Base-by-base conservation (phyloP, 768 basidiomycete genomes). In the Lentinula detonsa region DNA sequence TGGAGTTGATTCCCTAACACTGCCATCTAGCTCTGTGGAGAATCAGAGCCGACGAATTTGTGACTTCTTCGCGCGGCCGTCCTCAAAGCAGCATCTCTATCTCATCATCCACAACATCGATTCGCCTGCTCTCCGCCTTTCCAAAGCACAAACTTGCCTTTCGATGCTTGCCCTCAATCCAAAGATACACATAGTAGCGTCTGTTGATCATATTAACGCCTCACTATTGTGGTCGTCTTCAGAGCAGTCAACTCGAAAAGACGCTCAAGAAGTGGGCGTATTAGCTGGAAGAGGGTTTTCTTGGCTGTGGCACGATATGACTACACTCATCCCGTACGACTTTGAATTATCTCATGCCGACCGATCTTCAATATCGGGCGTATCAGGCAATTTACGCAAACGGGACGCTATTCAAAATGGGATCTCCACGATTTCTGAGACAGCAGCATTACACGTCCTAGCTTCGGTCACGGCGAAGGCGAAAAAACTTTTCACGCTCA, bases 41-140 rank as follows among this genome's bases (percentile, higher is more conserved):
- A 80, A 79, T 55, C 87, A 87, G 67, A 78, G 84, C 1, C 82
- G 81, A 57, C 79, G 85, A 21, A 82, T 94, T 63, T 81, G 85
- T 66, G 78, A 86, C 23, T 85, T 85, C 68, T 87, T 91, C 69
- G 70, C 81, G 0, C 68, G 69, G 53, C 61, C 70, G 16, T 60
- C 69, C 31, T 71, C 77, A 28, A 70, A 72, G 33, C 71, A 70
- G 50, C 82, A 81, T 50, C 76, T 98, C 45, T 93, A 86, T 70
- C 76, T 98, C 63, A 73, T 96, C 68, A 76, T 97, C 23, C 94
- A 98, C 78, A 95, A 91, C 74, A 39, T 98, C 71, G 95, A 98
- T 67, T 80, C 88, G 0, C 80, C 87, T 0, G 74, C 84, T 5
- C 75, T 97, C 28, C 89, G 93, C 42, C 71, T 79, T 1, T 66